Evolutionary conservation across 2,329 filamentous ascomycete genomes (phyloP).

Genomic region (Verticillium longisporum): DNA sequence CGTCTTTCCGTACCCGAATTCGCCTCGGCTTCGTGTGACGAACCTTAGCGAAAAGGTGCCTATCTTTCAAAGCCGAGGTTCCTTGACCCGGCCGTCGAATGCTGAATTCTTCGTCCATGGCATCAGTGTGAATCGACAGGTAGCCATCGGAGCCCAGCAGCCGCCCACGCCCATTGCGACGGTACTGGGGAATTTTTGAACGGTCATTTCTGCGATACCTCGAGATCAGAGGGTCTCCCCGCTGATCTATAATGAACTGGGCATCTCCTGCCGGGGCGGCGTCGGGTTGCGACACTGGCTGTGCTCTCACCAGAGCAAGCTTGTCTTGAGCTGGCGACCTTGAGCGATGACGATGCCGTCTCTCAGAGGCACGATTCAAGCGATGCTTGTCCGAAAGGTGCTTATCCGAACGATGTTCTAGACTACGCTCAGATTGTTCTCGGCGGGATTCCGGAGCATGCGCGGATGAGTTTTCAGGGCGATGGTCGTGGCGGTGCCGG

Average conservation of each 20-base stretch:
- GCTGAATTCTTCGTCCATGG: slow-evolving; percentile 48
- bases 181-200: slow-evolving; percentile 65
- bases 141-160: slow-evolving; percentile 59
- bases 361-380: neutral
- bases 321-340: neutral
- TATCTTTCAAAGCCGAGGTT: slow-evolving; percentile 33
- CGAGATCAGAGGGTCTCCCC: slow-evolving; percentile 70
- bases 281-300: slow-evolving; percentile 9
- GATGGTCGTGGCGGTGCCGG: slow-evolving; percentile 11
- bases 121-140: slow-evolving; percentile 61
- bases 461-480: neutral
- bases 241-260: slow-evolving; percentile 60
- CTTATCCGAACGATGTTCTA: neutral
- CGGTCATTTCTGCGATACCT: slow-evolving; percentile 69
- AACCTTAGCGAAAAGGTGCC: slow-evolving; percentile 39
- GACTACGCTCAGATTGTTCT: neutral
- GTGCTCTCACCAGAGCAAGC: neutral
- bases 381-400: neutral
- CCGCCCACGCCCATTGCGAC: slow-evolving; percentile 59
- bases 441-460: slow-evolving; percentile 4
- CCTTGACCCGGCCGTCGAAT: slow-evolving; percentile 37
- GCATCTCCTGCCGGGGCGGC: slow-evolving; percentile 20
- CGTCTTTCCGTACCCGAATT: slow-evolving; percentile 26
- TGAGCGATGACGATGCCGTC: neutral
- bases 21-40: slow-evolving; percentile 28